phyloP scores from a whole-genome alignment of 2,329 filamentous ascomycete genomes.

The Penicillium corylophilum region DNA sequence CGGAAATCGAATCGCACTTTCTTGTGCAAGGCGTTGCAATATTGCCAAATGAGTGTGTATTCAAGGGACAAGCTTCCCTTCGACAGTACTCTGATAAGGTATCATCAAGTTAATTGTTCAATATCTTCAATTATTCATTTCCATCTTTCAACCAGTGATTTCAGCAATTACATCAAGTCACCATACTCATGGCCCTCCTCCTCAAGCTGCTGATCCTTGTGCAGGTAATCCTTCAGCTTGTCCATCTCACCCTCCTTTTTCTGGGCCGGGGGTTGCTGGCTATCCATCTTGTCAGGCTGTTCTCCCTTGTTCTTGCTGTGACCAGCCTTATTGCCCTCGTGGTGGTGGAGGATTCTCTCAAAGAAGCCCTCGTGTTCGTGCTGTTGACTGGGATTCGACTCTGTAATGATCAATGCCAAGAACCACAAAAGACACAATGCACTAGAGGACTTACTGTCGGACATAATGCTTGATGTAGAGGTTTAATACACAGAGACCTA shows the following conservation, averaged over 20 bases:
- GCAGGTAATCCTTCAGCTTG: conserved; percentile 8
- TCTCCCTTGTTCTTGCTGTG: not conserved
- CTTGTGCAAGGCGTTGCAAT: not conserved
- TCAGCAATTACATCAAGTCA: conserved; percentile 4
- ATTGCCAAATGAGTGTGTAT: not conserved
- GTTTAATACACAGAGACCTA: not conserved
- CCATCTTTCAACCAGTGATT: not conserved
- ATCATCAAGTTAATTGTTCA: not conserved
- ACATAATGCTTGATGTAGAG: conserved; percentile 6
- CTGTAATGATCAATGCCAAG: not conserved
- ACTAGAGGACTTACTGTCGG: conserved; percentile 10
- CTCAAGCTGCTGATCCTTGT: conserved; percentile 11
- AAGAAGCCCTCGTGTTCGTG: conserved; percentile 18
- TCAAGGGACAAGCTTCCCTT: not conserved
- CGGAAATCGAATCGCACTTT: not conserved
- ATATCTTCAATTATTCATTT: not conserved
- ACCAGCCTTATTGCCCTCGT: not conserved
- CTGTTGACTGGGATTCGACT: not conserved
- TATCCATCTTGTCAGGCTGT: conserved; percentile 3
- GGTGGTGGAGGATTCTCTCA: conserved; percentile 13
- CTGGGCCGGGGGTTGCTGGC: conserved; percentile 1
- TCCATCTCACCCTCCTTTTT: conserved; percentile 13
- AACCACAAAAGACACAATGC: too few relatives aligned
- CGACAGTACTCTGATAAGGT: not conserved
- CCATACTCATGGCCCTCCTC: conserved; percentile 9